A percentile compares a stretch with the other conserved stretches of the same genome.
These are phyloP conservation scores for Brasilioporus rufonigricans DNA, from an alignment of 768 basidiomycete species.

Conservation along the genomic window DNA sequence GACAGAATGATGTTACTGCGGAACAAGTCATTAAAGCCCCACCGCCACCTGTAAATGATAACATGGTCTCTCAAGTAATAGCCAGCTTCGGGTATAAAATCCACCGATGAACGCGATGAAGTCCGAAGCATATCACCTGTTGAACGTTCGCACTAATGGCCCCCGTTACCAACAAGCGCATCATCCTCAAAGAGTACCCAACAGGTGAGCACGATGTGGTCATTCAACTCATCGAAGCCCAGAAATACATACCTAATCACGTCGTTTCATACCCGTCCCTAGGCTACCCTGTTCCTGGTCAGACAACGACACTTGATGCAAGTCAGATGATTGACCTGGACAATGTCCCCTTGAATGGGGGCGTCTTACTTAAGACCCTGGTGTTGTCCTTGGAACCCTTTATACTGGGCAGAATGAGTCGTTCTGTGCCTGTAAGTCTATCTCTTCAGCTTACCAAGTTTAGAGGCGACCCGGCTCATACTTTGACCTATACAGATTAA, in stretches of 20 bases:
- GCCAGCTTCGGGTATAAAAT: background rate
- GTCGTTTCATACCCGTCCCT: too few species aligned
- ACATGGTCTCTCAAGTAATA: background rate
- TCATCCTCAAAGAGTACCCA: conserved; percentile 35
- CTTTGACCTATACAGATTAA: conserved; percentile 10
- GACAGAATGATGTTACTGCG: background rate
- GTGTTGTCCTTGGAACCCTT: conserved; percentile 48
- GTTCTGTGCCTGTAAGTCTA: conserved; percentile 32
- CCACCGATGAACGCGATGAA: background rate
- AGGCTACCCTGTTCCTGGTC: conserved; percentile 29
- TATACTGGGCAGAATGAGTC: conserved; percentile 38
- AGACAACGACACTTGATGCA: conserved; percentile 45
- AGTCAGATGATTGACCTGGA: conserved; percentile 50
- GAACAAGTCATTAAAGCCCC: too few species aligned
- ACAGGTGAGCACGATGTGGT: background rate
- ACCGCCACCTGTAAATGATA: too few species aligned
- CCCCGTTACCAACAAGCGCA: conserved; percentile 32
- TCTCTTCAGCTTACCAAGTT: conserved; percentile 24
- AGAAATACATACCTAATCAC: background rate
- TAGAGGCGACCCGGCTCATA: background rate
- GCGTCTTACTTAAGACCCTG: conserved; percentile 50
- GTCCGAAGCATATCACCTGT: too few species aligned
- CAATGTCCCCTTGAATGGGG: conserved; percentile 42
- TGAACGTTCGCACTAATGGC: background rate
- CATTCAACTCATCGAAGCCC: too few species aligned